Evolutionary conservation across 2,329 filamentous ascomycete genomes (phyloP).

Genomic region (Xylaria sp.): DNA sequence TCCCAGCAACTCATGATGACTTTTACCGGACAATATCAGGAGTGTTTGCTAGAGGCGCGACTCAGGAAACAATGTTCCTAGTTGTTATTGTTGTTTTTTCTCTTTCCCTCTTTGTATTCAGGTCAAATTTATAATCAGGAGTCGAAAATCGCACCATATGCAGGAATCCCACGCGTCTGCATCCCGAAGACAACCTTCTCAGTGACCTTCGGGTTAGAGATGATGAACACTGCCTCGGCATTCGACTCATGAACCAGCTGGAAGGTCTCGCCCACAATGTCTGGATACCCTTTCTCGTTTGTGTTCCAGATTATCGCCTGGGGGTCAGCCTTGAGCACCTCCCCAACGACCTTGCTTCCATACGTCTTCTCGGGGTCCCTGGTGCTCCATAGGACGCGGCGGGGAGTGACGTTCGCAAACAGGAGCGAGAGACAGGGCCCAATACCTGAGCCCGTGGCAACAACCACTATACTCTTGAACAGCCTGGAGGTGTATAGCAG

Average conservation of each 20-base stretch:
- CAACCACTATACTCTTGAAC: constrained; percentile 68
- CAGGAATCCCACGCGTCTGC: constrained; percentile 68
- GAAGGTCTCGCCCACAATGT: constrained; percentile 56
- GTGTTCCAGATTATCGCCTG: constrained; percentile 73
- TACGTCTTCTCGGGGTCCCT: constrained; percentile 67
- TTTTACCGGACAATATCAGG: too few relatives aligned
- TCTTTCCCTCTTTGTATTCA: too few relatives aligned
- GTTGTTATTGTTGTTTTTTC: too few relatives aligned
- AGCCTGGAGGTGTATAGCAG: constrained; percentile 71
- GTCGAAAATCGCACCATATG: constrained; percentile 79
- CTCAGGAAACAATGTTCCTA: too few relatives aligned
- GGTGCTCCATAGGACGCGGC: constrained; percentile 73
- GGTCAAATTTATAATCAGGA: constrained; percentile 25
- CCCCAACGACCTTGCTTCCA: constrained; percentile 59
- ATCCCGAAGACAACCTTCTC: constrained; percentile 72
- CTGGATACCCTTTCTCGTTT: constrained; percentile 60
- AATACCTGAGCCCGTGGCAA: constrained; percentile 76
- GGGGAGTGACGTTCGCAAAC: constrained; percentile 53
- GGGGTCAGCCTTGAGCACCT: constrained; percentile 62
- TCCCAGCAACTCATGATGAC: too few relatives aligned
- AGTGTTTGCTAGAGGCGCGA: too few relatives aligned
- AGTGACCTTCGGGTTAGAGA: constrained; percentile 74
- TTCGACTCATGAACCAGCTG: constrained; percentile 62
- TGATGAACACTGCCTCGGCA: constrained; percentile 74
- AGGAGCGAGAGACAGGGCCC: constrained; percentile 71